Evolutionary conservation across 2,329 filamentous ascomycete species (phyloP).

Genomic region (Alternaria sp.): DNA sequence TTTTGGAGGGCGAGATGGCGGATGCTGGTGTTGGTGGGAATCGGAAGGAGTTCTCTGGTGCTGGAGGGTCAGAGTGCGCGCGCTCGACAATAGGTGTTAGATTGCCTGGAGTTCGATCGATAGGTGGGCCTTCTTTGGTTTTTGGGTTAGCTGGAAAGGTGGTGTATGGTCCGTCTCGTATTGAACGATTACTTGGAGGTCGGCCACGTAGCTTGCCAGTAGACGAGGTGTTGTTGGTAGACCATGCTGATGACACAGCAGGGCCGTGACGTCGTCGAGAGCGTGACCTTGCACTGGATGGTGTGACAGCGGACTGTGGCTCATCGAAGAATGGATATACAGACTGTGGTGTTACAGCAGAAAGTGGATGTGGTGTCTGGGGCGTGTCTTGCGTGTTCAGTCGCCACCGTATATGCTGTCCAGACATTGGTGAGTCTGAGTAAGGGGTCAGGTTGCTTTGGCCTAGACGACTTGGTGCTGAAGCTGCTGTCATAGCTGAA

Average conservation of each 20-base stretch:
- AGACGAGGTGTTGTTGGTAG: constrained; percentile 67
- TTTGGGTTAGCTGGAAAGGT: constrained; percentile 71
- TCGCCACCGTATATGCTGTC: constrained; percentile 58
- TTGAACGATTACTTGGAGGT: constrained; percentile 76
- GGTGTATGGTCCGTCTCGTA: constrained; percentile 71
- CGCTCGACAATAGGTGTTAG: constrained; percentile 57
- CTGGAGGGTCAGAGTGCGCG: constrained; percentile 53
- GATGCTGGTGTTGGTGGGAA: constrained; percentile 53
- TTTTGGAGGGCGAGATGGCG: constrained; percentile 43
- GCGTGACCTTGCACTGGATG: constrained; percentile 62
- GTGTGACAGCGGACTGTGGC: constrained; percentile 77
- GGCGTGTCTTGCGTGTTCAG: constrained; percentile 69
- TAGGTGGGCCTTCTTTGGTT: constrained; percentile 58
- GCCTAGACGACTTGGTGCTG: constrained; percentile 47
- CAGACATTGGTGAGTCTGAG: constrained; percentile 54
- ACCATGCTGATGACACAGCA: constrained; percentile 91
- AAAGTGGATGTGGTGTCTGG: constrained; percentile 76
- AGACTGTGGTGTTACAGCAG: constrained; percentile 75
- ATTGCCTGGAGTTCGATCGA: constrained; percentile 54
- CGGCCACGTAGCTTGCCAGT: constrained; percentile 79
- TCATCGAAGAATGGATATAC: constrained; percentile 63
- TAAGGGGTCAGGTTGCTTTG: constrained; percentile 51
- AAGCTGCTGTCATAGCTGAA: constrained; percentile 47
- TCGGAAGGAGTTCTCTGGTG: constrained; percentile 47
- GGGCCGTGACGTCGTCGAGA: constrained; percentile 75